Percentiles rank a stretch among this genome's conserved stretches.
Evolutionary conservation across 371 early-diverging fungal genomes (phyloP).

Genomic region (Mucor sp.): DNA sequence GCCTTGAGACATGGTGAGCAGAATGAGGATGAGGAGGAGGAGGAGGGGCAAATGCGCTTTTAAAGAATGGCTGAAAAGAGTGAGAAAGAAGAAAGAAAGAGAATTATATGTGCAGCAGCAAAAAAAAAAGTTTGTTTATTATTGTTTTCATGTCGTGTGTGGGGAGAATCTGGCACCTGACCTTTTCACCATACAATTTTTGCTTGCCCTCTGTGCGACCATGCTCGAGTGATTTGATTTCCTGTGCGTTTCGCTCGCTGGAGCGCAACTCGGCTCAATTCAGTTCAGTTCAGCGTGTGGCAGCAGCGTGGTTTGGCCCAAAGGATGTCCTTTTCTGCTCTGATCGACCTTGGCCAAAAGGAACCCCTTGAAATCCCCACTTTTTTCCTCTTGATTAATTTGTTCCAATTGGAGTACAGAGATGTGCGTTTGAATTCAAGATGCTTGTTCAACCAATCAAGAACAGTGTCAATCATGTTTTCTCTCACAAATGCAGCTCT

Average conservation of each 20-base stretch:
- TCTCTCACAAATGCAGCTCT: not conserved
- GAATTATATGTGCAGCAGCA: not conserved
- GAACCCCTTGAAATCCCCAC: not conserved
- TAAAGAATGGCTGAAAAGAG: not conserved
- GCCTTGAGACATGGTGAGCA: conserved; percentile 16
- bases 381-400: not conserved
- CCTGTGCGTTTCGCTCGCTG: not conserved
- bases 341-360: not conserved
- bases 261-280: not conserved
- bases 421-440: not conserved
- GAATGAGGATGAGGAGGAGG: too few relatives aligned
- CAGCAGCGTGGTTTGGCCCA: not conserved
- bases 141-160: conserved; percentile 4
- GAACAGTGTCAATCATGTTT: not conserved
- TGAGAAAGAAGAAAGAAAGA: not conserved
- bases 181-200: not conserved
- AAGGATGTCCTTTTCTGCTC: not conserved
- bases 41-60: not conserved
- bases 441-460: not conserved
- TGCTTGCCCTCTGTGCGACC: not conserved
- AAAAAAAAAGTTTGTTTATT: conserved; percentile 3
- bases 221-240: not conserved
- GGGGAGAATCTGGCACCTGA: conserved; percentile 5
- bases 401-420: not conserved
- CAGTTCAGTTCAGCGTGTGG: not conserved